Evolutionary conservation across 2,329 filamentous ascomycete genomes (phyloP).

Genomic region (Karstenula rhodostoma): DNA sequence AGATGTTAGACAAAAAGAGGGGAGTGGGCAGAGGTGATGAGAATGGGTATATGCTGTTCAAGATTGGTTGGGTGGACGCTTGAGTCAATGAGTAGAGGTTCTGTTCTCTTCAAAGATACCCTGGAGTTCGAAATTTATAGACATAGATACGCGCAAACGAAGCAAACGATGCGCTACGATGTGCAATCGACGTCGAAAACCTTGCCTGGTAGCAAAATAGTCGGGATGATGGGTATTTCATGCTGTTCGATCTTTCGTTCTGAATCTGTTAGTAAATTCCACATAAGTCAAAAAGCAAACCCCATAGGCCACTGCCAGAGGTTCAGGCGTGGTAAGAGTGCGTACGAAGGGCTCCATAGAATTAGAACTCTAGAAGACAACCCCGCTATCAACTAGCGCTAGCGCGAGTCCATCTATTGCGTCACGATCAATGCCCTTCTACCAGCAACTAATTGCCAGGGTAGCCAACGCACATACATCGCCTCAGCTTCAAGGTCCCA

Average conservation of each 20-base stretch:
- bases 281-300: no score
- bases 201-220: no score
- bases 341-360: not conserved
- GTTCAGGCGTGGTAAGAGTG: not conserved
- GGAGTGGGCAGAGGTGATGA: slow-evolving; percentile 47
- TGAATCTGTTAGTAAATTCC: no score
- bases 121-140: slow-evolving; percentile 7
- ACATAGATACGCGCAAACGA: not conserved
- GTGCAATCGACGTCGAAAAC: not conserved
- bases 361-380: not conserved
- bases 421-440: not conserved
- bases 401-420: slow-evolving; percentile 1
- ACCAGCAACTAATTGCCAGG: no score
- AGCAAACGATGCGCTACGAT: not conserved
- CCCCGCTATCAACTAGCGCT: slow-evolving; percentile 6
- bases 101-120: slow-evolving; percentile 1
- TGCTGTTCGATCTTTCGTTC: no score
- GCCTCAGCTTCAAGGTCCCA: not conserved
- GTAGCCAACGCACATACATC: not conserved
- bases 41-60: slow-evolving; percentile 43
- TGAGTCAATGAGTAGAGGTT: not conserved
- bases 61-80: slow-evolving; percentile 37
- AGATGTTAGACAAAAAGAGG: slow-evolving; percentile 37
- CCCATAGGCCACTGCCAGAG: no score
- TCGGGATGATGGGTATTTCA: no score